Conservation (phyloP, 2,329 filamentous ascomycete genomes). For the Penicillium sumatraense region DNA sequence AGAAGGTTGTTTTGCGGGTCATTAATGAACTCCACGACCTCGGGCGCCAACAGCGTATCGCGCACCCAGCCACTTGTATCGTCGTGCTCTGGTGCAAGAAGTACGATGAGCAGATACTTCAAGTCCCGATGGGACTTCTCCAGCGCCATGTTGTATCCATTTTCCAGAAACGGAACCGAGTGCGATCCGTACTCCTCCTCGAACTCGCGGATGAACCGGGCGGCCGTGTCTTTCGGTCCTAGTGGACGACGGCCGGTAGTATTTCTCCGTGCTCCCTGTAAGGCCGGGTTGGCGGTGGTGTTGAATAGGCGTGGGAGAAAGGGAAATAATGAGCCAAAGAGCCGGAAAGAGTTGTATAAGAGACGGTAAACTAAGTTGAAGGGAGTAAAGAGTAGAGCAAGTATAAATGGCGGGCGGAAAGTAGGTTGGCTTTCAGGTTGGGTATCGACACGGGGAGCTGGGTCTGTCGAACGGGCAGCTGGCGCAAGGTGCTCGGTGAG, state of each 20-base stretch:
- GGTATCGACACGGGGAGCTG: constrained; percentile 84
- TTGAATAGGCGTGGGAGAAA: constrained; percentile 72
- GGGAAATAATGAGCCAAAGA: constrained; percentile 77
- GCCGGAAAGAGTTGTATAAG: constrained; percentile 68
- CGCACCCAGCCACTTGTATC: constrained; percentile 81
- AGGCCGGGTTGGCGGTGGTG: constrained; percentile 53
- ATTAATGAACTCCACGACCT: constrained; percentile 75
- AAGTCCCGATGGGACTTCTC: constrained; percentile 89
- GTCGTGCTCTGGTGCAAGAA: constrained; percentile 92
- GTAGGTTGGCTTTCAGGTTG: constrained; percentile 68
- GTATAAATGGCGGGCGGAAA: constrained; percentile 73
- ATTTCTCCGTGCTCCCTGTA: constrained; percentile 53
- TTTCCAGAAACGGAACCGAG: constrained; percentile 76
- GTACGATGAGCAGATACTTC: constrained; percentile 85
- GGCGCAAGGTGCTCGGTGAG: constrained; percentile 37
- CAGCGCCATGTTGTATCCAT: constrained; percentile 88
- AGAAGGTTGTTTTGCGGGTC: constrained; percentile 78
- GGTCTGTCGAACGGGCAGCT: constrained; percentile 57
- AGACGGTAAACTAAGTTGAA: constrained; percentile 78
- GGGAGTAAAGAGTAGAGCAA: constrained; percentile 79
- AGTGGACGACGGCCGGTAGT: constrained; percentile 74
- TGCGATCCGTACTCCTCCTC: constrained; percentile 84
- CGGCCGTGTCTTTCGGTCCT: constrained; percentile 83
- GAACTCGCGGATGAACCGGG: constrained; percentile 88
- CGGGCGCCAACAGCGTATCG: constrained; percentile 77